These are phyloP conservation scores for Xylariaceae sp. DNA, from an alignment of 2,329 filamentous ascomycete genomes.

Conservation along the genomic window DNA sequence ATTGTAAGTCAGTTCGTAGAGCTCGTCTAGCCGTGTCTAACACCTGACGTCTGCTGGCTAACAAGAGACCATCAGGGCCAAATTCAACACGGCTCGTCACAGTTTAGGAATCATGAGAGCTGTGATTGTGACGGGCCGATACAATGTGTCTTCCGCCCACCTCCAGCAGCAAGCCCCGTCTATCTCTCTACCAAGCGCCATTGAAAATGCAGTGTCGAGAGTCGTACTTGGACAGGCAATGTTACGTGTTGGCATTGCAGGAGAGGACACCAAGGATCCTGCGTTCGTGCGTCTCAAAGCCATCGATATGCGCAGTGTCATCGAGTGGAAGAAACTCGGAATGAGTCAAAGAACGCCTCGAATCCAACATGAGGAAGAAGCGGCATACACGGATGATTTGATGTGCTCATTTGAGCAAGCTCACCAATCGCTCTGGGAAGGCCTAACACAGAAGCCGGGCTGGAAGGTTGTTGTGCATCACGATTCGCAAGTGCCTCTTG, in stretches of 20 bases:
- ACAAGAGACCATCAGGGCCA: slow-evolving; percentile 9
- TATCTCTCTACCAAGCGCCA: background rate
- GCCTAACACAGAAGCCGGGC: slow-evolving; percentile 40
- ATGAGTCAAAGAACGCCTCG: slow-evolving; percentile 28
- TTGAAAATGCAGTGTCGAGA: slow-evolving; percentile 18
- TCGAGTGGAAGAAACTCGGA: slow-evolving; percentile 34
- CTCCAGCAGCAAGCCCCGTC: slow-evolving; percentile 9
- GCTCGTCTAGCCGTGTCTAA: too few species aligned
- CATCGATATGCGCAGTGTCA: slow-evolving; percentile 43
- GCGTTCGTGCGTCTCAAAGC: slow-evolving; percentile 42
- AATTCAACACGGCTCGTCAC: slow-evolving; percentile 41
- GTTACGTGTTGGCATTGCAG: slow-evolving; percentile 48
- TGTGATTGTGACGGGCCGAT: slow-evolving; percentile 46
- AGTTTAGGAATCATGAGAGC: slow-evolving; percentile 46
- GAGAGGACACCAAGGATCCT: slow-evolving; percentile 42
- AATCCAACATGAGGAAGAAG: background rate
- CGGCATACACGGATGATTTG: slow-evolving; percentile 22
- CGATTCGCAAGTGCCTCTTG: slow-evolving; percentile 14
- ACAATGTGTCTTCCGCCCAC: slow-evolving; percentile 27
- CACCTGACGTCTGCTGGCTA: too few species aligned
- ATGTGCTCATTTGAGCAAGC: slow-evolving; percentile 34
- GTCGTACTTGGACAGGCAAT: slow-evolving; percentile 42
- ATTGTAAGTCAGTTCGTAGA: slow-evolving; percentile 11
- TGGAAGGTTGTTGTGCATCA: slow-evolving; percentile 47
- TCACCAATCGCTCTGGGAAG: slow-evolving; percentile 41